Evolutionary conservation across 75 land plant genomes (phyloP).

Genomic region (Sequoia sempervirens): DNA sequence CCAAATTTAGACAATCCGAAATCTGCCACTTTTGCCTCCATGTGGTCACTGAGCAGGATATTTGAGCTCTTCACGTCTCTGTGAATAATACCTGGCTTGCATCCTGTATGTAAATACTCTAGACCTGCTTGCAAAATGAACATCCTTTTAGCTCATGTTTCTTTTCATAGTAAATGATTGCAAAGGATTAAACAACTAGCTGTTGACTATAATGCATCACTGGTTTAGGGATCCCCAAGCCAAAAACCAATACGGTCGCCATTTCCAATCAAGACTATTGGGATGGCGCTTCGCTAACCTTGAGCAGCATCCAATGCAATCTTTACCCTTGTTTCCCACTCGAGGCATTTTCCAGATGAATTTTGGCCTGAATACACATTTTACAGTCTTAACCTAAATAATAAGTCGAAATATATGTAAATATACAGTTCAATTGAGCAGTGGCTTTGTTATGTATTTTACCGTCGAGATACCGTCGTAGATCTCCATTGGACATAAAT

Average conservation of each 20-base stretch:
- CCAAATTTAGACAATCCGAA: background rate
- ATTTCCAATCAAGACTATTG: too few species aligned
- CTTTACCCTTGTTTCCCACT: background rate
- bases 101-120: background rate
- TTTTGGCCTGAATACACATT: background rate
- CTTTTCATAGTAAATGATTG: too few species aligned
- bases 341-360: background rate
- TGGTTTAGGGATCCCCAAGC: too few species aligned
- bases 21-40: background rate
- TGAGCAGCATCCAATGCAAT: background rate
- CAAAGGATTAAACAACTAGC: too few species aligned
- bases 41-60: background rate
- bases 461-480: background rate
- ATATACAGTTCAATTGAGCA: background rate
- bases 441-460: background rate
- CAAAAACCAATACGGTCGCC: too few species aligned
- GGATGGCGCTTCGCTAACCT: background rate
- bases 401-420: too few species aligned
- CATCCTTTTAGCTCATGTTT: too few species aligned
- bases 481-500: background rate
- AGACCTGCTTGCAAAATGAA: background rate
- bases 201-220: too few species aligned
- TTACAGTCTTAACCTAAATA: background rate
- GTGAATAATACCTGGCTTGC: background rate
- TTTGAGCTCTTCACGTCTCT: background rate